Evolutionary conservation across 768 basidiomycete species (phyloP).

Genomic region (Omphalotus guepiniiformis): DNA sequence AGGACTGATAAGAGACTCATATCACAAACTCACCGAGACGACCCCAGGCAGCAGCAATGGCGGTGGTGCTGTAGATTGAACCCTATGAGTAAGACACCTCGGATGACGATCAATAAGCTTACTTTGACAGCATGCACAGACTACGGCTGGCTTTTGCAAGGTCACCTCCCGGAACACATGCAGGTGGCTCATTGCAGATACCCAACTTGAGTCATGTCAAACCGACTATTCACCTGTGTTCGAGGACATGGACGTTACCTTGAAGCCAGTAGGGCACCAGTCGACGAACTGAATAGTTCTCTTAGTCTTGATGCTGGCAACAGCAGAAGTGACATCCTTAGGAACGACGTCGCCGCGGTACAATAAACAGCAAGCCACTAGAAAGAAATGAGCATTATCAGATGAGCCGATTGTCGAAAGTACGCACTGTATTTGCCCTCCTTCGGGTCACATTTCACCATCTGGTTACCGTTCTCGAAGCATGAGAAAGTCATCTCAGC

Average conservation of each 20-base stretch:
- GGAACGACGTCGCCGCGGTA: constrained; percentile 97
- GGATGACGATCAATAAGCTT: constrained; percentile 16
- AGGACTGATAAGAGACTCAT: constrained; percentile 1
- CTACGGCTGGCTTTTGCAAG: constrained; percentile 92
- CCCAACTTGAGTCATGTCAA: constrained; percentile 56
- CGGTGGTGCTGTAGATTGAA: constrained; percentile 59
- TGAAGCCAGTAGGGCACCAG: constrained; percentile 98
- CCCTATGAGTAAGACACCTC: background rate
- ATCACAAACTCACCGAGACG: constrained; percentile 54
- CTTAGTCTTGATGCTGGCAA: constrained; percentile 94
- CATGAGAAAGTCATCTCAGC: constrained; percentile 98
- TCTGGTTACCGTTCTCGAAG: constrained; percentile 95
- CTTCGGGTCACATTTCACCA: constrained; percentile 93
- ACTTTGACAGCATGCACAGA: constrained; percentile 97
- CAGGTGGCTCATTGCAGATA: constrained; percentile 95
- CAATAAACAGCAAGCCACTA: constrained; percentile 88
- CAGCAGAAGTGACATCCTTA: constrained; percentile 92
- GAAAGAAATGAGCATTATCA: constrained; percentile 13
- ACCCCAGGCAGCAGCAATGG: constrained; percentile 93
- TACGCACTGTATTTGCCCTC: constrained; percentile 97
- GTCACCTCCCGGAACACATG: constrained; percentile 89
- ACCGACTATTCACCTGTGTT: background rate
- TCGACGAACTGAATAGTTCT: constrained; percentile 97
- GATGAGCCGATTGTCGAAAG: background rate
- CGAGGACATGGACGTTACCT: constrained; percentile 39